These are phyloP conservation scores for Hypoxylon perforatum DNA, from an alignment of 495 filamentous ascomycete species.

Conservation along the genomic window DNA sequence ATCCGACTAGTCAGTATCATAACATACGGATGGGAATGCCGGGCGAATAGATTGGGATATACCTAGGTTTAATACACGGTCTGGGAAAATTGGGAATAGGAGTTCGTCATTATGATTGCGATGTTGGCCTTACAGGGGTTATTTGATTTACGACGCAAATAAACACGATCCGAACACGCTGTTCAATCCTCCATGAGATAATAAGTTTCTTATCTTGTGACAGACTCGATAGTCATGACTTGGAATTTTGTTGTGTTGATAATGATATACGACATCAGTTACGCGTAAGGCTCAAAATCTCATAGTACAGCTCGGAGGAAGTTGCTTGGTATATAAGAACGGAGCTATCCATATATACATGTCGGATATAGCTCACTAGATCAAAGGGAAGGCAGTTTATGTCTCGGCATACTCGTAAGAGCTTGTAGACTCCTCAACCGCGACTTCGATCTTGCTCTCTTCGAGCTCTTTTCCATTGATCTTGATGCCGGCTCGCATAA, in stretches of 20 bases:
- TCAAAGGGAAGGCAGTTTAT: conserved; percentile 42
- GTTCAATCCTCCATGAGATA: background rate
- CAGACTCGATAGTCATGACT: too few relatives aligned
- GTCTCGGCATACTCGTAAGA: conserved; percentile 71
- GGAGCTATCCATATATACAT: conserved; percentile 16
- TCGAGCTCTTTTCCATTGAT: conserved; percentile 86
- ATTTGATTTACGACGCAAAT: background rate
- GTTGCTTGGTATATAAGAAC: background rate
- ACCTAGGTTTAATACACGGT: conserved; percentile 1
- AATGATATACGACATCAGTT: background rate
- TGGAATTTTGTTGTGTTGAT: background rate
- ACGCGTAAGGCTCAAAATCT: background rate
- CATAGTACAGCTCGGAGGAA: background rate
- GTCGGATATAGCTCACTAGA: background rate
- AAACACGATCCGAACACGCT: conserved; percentile 7
- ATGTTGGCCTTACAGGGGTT: background rate
- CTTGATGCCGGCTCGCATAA: conserved; percentile 86
- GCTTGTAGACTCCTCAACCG: conserved; percentile 73
- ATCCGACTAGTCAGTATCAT: conserved; percentile 76
- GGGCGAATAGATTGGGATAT: conserved; percentile 29
- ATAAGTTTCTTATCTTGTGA: too few relatives aligned
- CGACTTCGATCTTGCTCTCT: conserved; percentile 86
- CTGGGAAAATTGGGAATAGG: conserved; percentile 21
- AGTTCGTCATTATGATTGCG: conserved; percentile 1
- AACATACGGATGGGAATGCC: conserved; percentile 69